Conservation (phyloP, 768 basidiomycete species). For the Exidia glandulosa region DNA sequence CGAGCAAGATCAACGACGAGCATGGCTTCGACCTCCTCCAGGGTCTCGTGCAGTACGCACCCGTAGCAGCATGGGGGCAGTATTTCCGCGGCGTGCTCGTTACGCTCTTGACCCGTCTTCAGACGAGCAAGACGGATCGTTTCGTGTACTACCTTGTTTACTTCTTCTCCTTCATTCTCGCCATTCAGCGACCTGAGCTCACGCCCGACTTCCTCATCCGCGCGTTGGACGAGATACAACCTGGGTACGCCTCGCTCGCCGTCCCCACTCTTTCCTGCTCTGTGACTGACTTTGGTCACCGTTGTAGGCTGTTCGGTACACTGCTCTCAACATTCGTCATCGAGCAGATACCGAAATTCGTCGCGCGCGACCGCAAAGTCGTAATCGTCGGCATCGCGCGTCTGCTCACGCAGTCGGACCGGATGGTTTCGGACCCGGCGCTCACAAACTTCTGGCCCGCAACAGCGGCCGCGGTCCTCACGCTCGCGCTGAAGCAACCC, state of each 20-base stretch:
- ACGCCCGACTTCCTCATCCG: constrained; percentile 69
- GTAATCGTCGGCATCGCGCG: constrained; percentile 70
- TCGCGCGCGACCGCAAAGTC: constrained; percentile 75
- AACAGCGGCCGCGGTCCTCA: not conserved
- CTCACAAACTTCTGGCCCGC: not conserved
- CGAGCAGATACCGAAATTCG: constrained; percentile 71
- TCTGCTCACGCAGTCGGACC: constrained; percentile 60
- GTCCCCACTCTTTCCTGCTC: not conserved
- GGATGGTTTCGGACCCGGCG: constrained; percentile 56
- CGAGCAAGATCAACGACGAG: constrained; percentile 75
- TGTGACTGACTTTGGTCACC: no score
- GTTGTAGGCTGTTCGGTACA: constrained; percentile 73
- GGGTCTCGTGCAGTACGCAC: constrained; percentile 57
- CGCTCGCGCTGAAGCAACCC: not conserved
- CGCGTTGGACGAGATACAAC: constrained; percentile 76
- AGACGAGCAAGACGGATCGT: constrained; percentile 79
- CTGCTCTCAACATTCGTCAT: constrained; percentile 66
- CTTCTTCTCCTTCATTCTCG: constrained; percentile 68
- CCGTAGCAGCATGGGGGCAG: constrained; percentile 55
- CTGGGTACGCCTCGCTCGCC: constrained; percentile 42
- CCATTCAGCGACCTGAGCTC: constrained; percentile 61
- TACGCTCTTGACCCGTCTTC: constrained; percentile 75
- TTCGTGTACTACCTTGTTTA: constrained; percentile 73
- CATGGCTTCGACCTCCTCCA: constrained; percentile 90
- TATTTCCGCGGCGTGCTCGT: constrained; percentile 65